Conservation (phyloP, 129 eudicot genomes). For the Flaveria trinervia region DNA sequence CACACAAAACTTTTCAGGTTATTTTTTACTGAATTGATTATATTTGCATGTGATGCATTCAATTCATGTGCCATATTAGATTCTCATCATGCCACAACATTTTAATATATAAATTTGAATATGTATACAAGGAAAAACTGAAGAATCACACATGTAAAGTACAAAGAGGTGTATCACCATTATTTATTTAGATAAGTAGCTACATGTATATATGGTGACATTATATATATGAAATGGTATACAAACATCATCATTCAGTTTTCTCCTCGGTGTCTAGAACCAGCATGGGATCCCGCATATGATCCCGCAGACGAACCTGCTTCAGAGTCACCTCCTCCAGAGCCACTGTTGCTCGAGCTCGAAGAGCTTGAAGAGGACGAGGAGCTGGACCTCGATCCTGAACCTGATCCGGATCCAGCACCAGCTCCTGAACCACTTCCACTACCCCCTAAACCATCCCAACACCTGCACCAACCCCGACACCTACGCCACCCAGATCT, state of each 20-base stretch:
- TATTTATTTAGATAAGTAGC: slow-evolving; percentile 20
- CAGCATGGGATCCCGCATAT: slow-evolving; percentile 46
- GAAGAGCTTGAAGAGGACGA: slow-evolving; percentile 52
- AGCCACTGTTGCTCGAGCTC: slow-evolving; percentile 41
- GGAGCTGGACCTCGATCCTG: slow-evolving; percentile 52
- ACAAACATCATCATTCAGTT: slow-evolving; percentile 5
- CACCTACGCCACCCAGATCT: slow-evolving; percentile 53
- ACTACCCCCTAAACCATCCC: slow-evolving; percentile 61
- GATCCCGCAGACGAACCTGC: slow-evolving; percentile 60
- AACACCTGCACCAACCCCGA: slow-evolving; percentile 56
- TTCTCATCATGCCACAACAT: neutral
- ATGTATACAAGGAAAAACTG: neutral
- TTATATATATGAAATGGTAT: slow-evolving; percentile 5
- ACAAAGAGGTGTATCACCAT: slow-evolving; percentile 16
- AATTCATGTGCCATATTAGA: neutral
- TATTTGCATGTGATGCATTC: no score
- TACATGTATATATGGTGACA: slow-evolving; percentile 26
- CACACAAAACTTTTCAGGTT: no score
- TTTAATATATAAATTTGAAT: neutral
- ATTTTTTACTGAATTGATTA: no score
- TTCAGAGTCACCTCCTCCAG: slow-evolving; percentile 56
- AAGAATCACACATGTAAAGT: neutral
- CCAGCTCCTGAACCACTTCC: slow-evolving; percentile 62
- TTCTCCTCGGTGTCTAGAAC: slow-evolving; percentile 41
- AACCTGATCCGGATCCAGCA: slow-evolving; percentile 55